Base-by-base conservation (phyloP, 169 alveolate species). In the Plasmodium sp. region DNA sequence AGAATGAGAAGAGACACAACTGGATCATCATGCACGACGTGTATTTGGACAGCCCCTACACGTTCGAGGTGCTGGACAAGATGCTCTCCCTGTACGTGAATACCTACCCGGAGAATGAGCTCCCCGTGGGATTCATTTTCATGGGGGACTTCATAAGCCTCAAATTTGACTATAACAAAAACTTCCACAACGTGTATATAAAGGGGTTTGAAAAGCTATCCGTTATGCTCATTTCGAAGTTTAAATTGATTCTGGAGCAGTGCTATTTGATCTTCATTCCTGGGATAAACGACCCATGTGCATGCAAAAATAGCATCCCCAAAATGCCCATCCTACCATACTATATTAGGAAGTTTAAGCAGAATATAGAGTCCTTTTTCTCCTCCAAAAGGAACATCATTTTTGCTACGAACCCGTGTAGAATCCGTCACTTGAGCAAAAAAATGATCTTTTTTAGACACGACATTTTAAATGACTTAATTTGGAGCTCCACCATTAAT, bases 231-330 rank as follows among this genome's bases (percentile, higher is more conserved):
- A 91, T 83, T 22, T 83, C 95, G 1, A 91, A 91, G 71, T 91
- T 91, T 54, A 83, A 91, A 34, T 31, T 82, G 41, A 93, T 92
- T 51, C 83, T 81, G 39, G 71, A 81, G 86, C 84, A 85, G 18
- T 95, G 96, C n/a, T 95, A 96, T 77, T 83, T 95, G 75, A 86
- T 96, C 39, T 82, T 96, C 51, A 86, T 96, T 16, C 97, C 97
- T 0, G 97, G 97, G 3, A 95, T 94, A 36, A 93, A 93, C 36
- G 97, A 96, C 74, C 97, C 97, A 5, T 93, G 96, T 58, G 92
- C 95, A 27, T 96, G 97, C 56, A 93, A 91, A 83, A 93, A 96
- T 95, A 95, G 95, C 74, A 39, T 96, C 1, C 97, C 97, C 4
- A 84, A 82, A 81, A 54, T 84, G n/a, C 97, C 97, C 14, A 95